These are phyloP conservation scores for Lasiosphaeria miniovina DNA, from an alignment of 495 filamentous ascomycete genomes.

Conservation along the genomic window DNA sequence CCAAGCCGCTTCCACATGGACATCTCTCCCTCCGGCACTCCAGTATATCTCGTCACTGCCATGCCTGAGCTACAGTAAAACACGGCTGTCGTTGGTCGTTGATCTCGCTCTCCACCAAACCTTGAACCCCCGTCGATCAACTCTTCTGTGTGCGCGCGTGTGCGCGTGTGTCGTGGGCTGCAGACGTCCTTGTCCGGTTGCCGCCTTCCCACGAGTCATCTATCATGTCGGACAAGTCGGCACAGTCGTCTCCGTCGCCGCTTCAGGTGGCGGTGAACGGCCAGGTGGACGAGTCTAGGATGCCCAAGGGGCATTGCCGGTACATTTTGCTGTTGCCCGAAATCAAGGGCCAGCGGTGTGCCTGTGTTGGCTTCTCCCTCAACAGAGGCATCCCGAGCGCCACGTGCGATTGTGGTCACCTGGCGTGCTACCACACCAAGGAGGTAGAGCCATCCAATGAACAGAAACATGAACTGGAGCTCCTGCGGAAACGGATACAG, in stretches of 20 bases:
- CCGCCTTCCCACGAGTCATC: neutral
- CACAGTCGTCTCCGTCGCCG: constrained; percentile 31
- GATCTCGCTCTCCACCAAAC: constrained; percentile 8
- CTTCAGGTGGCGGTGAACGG: constrained; percentile 24
- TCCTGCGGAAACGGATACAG: constrained; percentile 44
- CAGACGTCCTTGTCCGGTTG: no score
- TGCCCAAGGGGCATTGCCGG: constrained; percentile 54
- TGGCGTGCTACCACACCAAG: constrained; percentile 52
- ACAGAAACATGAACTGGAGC: constrained; percentile 45
- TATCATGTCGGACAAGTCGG: constrained; percentile 24
- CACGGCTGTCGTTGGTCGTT: constrained; percentile 18
- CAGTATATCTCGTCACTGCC: constrained; percentile 18
- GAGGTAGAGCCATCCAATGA: constrained; percentile 38
- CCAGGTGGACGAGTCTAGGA: constrained; percentile 36
- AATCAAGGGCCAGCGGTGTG: constrained; percentile 53
- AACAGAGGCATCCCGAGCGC: constrained; percentile 49
- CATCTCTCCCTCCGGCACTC: constrained; percentile 14
- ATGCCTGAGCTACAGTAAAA: constrained; percentile 32
- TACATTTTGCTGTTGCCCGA: constrained; percentile 54
- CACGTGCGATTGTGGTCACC: constrained; percentile 54
- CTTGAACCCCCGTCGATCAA: neutral
- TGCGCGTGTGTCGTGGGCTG: no score
- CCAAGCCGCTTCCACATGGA: constrained; percentile 26
- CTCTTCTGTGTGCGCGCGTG: no score
- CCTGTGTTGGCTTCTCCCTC: constrained; percentile 53